Evolutionary conservation across 495 filamentous ascomycete genomes (phyloP).

Genomic region (Mycothermus thermophilus): DNA sequence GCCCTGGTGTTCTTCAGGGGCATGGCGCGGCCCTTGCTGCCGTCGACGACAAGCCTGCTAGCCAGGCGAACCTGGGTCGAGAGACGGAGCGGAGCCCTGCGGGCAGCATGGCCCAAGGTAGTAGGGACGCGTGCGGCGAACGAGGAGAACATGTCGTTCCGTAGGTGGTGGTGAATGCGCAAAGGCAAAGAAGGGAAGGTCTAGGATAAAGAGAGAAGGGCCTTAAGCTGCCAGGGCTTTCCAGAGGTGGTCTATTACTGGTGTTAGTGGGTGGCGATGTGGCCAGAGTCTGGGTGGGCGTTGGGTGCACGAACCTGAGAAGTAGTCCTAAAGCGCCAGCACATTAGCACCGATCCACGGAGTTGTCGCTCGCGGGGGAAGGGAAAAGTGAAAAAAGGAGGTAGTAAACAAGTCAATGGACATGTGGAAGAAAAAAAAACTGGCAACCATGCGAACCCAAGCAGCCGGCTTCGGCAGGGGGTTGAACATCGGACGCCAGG

Average conservation of each 20-base stretch:
- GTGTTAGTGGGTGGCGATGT: constrained; percentile 34
- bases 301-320: constrained; percentile 55
- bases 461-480: not conserved
- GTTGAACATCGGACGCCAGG: constrained; percentile 3
- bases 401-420: not conserved
- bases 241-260: constrained; percentile 80
- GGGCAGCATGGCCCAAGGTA: constrained; percentile 28
- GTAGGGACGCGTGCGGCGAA: constrained; percentile 42
- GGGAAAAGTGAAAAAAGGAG: constrained; percentile 6
- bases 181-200: constrained; percentile 10
- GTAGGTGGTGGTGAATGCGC: constrained; percentile 8
- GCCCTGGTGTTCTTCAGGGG: constrained; percentile 25
- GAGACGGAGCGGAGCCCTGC: constrained; percentile 14
- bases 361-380: too few relatives aligned
- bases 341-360: constrained; percentile 18
- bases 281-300: constrained; percentile 15
- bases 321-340: constrained; percentile 58
- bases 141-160: constrained; percentile 53
- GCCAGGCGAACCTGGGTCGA: constrained; percentile 39
- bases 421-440: too few relatives aligned
- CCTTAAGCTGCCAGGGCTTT: constrained; percentile 52
- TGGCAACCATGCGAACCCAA: not conserved
- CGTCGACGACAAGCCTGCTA: constrained; percentile 38
- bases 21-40: constrained; percentile 50
- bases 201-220: constrained; percentile 8